Evolutionary conservation across 805 yeast genomes (phyloP).

Genomic region (Schizosaccharomyces octosporus): DNA sequence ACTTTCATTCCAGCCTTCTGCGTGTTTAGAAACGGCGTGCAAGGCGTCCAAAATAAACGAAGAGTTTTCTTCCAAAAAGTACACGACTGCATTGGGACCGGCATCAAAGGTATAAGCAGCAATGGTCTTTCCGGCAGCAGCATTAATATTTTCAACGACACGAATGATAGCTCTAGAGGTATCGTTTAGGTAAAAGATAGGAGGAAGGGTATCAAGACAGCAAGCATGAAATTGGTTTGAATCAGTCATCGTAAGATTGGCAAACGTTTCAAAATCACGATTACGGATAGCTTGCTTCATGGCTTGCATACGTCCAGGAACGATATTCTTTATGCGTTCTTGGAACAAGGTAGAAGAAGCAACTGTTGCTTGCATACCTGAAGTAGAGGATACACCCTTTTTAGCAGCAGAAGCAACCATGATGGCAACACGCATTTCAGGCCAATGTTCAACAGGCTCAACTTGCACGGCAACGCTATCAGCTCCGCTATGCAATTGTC

Average conservation of each 20-base stretch:
- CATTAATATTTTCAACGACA: slow-evolving; percentile 55
- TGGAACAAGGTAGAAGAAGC: slow-evolving; percentile 66
- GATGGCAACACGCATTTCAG: slow-evolving; percentile 72
- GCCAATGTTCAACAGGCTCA: slow-evolving; percentile 73
- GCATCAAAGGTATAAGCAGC: slow-evolving; percentile 98
- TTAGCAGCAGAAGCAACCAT: slow-evolving; percentile 80
- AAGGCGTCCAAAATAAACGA: slow-evolving; percentile 45
- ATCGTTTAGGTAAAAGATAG: slow-evolving; percentile 82
- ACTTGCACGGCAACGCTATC: slow-evolving; percentile 89
- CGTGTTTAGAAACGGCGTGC: slow-evolving; percentile 29
- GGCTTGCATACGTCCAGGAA: slow-evolving; percentile 58
- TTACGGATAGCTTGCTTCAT: slow-evolving; percentile 55
- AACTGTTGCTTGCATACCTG: slow-evolving; percentile 93
- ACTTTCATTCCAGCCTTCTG: slow-evolving; percentile 39
- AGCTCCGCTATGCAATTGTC: slow-evolving; percentile 42
- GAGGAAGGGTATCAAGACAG: slow-evolving; percentile 88
- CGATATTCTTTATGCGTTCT: slow-evolving; percentile 55
- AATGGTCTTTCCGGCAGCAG: slow-evolving; percentile 30
- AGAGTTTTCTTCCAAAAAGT: slow-evolving; percentile 61
- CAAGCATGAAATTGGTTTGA: slow-evolving; percentile 95
- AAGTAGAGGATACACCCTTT: slow-evolving; percentile 83
- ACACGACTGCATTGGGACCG: slow-evolving; percentile 94
- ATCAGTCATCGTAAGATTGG: slow-evolving; percentile 80
- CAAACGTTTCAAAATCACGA: slow-evolving; percentile 62
- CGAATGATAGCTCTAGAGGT: slow-evolving; percentile 65